Conservation (phyloP, 2,329 filamentous ascomycete genomes). For the Penicillium polonicum region DNA sequence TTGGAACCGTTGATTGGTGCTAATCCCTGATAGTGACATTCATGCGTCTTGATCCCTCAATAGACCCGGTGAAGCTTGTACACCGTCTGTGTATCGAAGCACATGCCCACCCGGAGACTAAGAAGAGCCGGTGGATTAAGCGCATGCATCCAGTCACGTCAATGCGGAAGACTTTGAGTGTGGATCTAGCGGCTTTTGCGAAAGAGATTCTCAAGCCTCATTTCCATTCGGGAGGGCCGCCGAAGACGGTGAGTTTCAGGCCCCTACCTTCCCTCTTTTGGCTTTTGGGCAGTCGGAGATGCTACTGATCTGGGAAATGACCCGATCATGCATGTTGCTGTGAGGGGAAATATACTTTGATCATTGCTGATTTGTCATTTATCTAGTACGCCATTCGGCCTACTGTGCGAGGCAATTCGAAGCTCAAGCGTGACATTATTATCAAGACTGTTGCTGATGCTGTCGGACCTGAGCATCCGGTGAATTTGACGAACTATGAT, state of each 20-base stretch:
- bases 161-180: conserved; percentile 57
- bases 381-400: conserved; percentile 62
- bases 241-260: conserved; percentile 52
- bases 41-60: conserved; percentile 55
- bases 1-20: conserved; percentile 19
- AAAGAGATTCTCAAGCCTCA: conserved; percentile 57
- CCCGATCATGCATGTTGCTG: not conserved
- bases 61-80: conserved; percentile 62
- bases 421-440: conserved; percentile 56
- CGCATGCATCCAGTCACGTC: conserved; percentile 60
- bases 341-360: conserved; percentile 1
- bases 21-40: conserved; percentile 52
- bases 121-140: conserved; percentile 59
- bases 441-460: conserved; percentile 59
- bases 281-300: not conserved
- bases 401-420: conserved; percentile 59
- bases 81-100: conserved; percentile 59
- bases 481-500: conserved; percentile 62
- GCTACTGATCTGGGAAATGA: not conserved
- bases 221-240: conserved; percentile 54
- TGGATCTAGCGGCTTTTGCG: conserved; percentile 58
- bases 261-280: not conserved
- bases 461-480: conserved; percentile 58
- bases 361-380: conserved; percentile 1
- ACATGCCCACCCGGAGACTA: conserved; percentile 49